These are phyloP conservation scores for Aspergillus tanneri DNA, from an alignment of 2,329 filamentous ascomycete species.

Conservation along the genomic window DNA sequence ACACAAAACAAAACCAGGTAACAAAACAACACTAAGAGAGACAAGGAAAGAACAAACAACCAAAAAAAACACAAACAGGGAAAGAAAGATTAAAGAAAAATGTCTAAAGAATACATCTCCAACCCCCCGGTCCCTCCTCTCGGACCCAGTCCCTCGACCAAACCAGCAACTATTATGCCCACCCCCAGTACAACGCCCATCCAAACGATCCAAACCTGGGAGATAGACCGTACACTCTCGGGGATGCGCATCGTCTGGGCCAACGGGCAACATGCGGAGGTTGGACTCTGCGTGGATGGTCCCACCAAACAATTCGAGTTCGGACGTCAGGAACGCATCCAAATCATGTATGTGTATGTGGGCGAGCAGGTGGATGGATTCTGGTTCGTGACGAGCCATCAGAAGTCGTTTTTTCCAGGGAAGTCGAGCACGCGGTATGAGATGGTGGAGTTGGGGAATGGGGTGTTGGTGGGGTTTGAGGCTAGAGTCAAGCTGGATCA, in stretches of 20 bases:
- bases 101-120: too few relatives aligned
- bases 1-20: too few relatives aligned
- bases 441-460: slow-evolving; percentile 1
- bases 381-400: slow-evolving; percentile 3
- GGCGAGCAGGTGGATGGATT: neutral
- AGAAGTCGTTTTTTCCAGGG: slow-evolving; percentile 1
- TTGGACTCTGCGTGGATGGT: neutral
- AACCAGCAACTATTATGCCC: neutral
- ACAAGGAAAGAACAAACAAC: too few relatives aligned
- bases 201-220: neutral
- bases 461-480: slow-evolving; percentile 1
- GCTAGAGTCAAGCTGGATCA: neutral
- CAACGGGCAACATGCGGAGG: neutral
- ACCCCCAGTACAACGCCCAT: neutral
- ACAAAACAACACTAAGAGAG: too few relatives aligned
- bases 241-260: neutral
- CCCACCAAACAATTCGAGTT: neutral
- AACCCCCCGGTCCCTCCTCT: neutral
- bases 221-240: neutral
- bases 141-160: neutral
- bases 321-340: neutral
- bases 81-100: too few relatives aligned
- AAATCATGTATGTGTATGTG: slow-evolving; percentile 6
- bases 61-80: too few relatives aligned
- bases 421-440: slow-evolving; percentile 1